Conservation (phyloP, 495 filamentous ascomycete genomes). For the Podospora tetraspora region DNA sequence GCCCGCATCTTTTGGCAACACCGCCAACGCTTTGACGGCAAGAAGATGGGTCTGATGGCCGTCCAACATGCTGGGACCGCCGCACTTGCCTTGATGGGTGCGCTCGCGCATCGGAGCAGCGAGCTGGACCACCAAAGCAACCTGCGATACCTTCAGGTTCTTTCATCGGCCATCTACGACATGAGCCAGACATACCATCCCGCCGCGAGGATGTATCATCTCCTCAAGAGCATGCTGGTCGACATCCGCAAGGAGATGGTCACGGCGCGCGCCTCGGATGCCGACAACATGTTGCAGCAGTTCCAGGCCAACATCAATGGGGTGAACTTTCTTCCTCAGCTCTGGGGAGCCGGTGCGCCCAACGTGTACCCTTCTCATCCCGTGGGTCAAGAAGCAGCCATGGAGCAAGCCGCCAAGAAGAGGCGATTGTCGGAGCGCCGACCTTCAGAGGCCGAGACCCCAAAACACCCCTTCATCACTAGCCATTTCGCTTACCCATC, state of each 20-base stretch:
- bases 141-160: slow-evolving; percentile 33
- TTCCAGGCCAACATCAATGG: slow-evolving; percentile 6
- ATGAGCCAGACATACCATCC: slow-evolving; percentile 39
- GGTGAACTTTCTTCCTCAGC: slow-evolving; percentile 12
- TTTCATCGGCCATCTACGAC: slow-evolving; percentile 40
- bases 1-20: slow-evolving; percentile 50
- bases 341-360: neutral
- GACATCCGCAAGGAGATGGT: slow-evolving; percentile 32
- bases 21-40: slow-evolving; percentile 45
- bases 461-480: neutral
- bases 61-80: slow-evolving; percentile 50
- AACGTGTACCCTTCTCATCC: neutral
- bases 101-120: slow-evolving; percentile 35
- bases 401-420: slow-evolving; percentile 14
- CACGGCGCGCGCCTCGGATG: slow-evolving; percentile 13
- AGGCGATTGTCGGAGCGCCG: slow-evolving; percentile 17
- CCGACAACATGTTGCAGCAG: slow-evolving; percentile 5
- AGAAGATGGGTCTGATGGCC: slow-evolving; percentile 39
- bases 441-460: neutral
- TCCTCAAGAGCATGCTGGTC: slow-evolving; percentile 32
- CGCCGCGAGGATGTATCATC: slow-evolving; percentile 30
- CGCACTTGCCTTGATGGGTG: slow-evolving; percentile 47
- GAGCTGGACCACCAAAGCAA: slow-evolving; percentile 33
- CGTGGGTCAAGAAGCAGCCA: slow-evolving; percentile 3
- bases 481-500: slow-evolving; percentile 6